phyloP scores from a whole-genome alignment of 1,284 basidiomycete genomes.

The Tremellales sp. region DNA sequence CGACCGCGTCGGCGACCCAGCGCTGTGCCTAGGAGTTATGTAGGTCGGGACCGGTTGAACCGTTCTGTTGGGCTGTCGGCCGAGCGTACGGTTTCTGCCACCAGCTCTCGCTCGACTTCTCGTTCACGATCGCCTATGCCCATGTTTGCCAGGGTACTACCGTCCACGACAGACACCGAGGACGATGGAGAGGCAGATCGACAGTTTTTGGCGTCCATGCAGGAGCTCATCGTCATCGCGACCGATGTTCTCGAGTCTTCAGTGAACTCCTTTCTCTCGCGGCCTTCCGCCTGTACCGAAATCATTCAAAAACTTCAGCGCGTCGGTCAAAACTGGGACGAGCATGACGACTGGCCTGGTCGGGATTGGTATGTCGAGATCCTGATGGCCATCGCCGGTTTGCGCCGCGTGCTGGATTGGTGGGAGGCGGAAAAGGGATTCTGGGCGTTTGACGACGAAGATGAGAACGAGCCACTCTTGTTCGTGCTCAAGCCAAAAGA shows the following conservation, averaged over 20 bases:
- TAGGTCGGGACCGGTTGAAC: slow-evolving; percentile 55
- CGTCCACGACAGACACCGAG: slow-evolving; percentile 52
- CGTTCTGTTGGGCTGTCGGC: slow-evolving; percentile 72
- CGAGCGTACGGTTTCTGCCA: slow-evolving; percentile 58
- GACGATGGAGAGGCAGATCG: slow-evolving; percentile 26
- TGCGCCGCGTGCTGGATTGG: slow-evolving; percentile 97
- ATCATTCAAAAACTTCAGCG: slow-evolving; percentile 85
- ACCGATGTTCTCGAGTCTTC: slow-evolving; percentile 91
- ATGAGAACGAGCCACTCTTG: slow-evolving; percentile 70
- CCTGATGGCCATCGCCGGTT: slow-evolving; percentile 89
- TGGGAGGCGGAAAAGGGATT: slow-evolving; percentile 99
- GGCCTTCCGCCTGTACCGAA: slow-evolving; percentile 77
- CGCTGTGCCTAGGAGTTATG: slow-evolving; percentile 26
- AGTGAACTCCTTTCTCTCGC: slow-evolving; percentile 74
- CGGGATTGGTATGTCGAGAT: slow-evolving; percentile 98
- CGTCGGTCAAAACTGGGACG: slow-evolving; percentile 93
- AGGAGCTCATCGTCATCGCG: slow-evolving; percentile 90
- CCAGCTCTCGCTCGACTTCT: slow-evolving; percentile 91
- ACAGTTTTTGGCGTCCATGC: slow-evolving; percentile 74
- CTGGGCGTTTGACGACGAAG: slow-evolving; percentile 96
- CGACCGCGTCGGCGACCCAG: slow-evolving; percentile 36
- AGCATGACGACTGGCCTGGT: slow-evolving; percentile 96
- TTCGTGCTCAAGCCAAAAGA: slow-evolving; percentile 76
- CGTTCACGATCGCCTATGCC: slow-evolving; percentile 92
- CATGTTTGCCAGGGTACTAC: slow-evolving; percentile 54